Percentiles rank a stretch among this genome's conserved stretches.
These are phyloP conservation scores for Amylocarpus encephaloides DNA, from an alignment of 2,329 filamentous ascomycete genomes.

Conservation along the genomic window DNA sequence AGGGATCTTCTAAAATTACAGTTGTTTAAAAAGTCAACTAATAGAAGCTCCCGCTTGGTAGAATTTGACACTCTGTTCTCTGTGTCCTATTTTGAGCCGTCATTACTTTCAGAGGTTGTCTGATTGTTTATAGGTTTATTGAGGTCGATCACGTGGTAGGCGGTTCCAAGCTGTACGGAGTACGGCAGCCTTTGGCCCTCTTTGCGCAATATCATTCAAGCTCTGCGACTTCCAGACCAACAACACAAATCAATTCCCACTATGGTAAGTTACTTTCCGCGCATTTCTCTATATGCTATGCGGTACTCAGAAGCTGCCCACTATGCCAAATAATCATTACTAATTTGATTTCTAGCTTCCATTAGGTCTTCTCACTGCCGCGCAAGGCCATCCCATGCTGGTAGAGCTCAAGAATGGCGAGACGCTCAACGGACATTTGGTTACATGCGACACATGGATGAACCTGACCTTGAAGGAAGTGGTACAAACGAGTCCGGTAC, in stretches of 20 bases:
- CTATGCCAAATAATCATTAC: background rate
- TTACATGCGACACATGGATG: constrained; percentile 99
- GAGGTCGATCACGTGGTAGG: too few relatives aligned
- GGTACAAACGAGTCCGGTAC: constrained; percentile 82
- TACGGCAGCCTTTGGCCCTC: background rate
- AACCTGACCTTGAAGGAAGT: constrained; percentile 97
- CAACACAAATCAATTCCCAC: constrained; percentile 7
- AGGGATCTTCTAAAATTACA: too few relatives aligned
- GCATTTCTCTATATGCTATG: background rate
- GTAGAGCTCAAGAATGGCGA: constrained; percentile 97
- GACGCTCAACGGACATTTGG: constrained; percentile 91
- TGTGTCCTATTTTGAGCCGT: too few relatives aligned
- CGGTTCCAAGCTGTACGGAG: too few relatives aligned
- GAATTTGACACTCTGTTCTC: too few relatives aligned
- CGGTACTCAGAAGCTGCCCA: background rate
- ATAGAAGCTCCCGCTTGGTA: too few relatives aligned
- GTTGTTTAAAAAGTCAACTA: too few relatives aligned
- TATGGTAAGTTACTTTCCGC: constrained; percentile 11
- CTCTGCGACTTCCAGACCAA: background rate
- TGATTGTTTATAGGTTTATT: too few relatives aligned
- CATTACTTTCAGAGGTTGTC: too few relatives aligned
- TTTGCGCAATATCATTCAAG: background rate
- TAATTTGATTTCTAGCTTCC: constrained; percentile 47
- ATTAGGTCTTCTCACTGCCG: constrained; percentile 83
- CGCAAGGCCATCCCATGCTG: constrained; percentile 95